Base-by-base conservation (phyloP, 164 flowering plant genomes). In the Santalum album region DNA sequence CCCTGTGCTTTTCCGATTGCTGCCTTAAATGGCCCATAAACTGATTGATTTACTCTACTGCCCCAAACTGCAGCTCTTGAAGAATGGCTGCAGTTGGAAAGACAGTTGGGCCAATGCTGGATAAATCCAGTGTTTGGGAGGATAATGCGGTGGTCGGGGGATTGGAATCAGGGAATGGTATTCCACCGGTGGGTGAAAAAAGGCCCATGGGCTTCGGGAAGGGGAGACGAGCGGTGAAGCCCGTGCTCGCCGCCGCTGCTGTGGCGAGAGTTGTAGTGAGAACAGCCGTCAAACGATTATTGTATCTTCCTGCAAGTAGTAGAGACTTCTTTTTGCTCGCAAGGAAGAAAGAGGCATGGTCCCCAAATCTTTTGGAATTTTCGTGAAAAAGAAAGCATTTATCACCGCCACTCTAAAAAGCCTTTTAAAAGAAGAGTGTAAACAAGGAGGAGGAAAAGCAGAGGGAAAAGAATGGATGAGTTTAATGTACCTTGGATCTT, bases 401-500 rank as follows among this genome's bases (percentile, higher is more conserved):
- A n/a, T n/a, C n/a, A n/a, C n/a, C n/a, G n/a, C n/a, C n/a, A n/a
- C n/a, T n/a, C n/a, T n/a, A n/a, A n/a, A n/a, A n/a, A n/a, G n/a
- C n/a, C n/a, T n/a, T n/a, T n/a, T n/a, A n/a, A n/a, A n/a, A n/a
- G n/a, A n/a, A n/a, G n/a, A n/a, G n/a, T n/a, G n/a, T n/a, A n/a
- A n/a, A n/a, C n/a, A n/a, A n/a, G n/a, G n/a, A n/a, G n/a, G n/a
- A n/a, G 36, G 0, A 32, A 32, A 32, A 32, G 7, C 12, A 32
- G 12, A 11, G 12, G 14, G 16, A 38, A 5, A 43, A 18, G 21
- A n/a, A n/a, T 12, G 5, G 5, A 12, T 0, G 5, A 39, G n/a
- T 1, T 4, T 0, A 39, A 5, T 2, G 4, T 69, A 86, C 98
- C 98, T 69, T 65, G 50, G 17, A 90, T 70, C 69, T 79, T 90